Conservation (phyloP, 768 basidiomycete genomes). For the Russula ochroleuca region DNA sequence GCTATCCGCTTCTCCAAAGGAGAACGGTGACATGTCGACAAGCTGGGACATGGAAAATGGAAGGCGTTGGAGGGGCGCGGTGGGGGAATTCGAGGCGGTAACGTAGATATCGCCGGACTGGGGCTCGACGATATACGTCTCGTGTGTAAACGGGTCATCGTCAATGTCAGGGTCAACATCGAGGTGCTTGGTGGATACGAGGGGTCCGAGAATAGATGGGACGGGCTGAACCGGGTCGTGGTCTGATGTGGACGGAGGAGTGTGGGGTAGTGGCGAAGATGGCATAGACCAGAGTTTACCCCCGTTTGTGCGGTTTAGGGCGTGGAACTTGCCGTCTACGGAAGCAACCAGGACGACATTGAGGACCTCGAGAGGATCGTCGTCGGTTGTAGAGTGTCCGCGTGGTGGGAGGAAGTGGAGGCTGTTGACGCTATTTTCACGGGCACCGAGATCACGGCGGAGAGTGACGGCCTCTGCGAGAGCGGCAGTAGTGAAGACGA, state of each 20-base stretch:
- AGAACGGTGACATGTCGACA: slow-evolving; percentile 82
- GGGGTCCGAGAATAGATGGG: slow-evolving; percentile 60
- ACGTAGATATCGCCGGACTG: slow-evolving; percentile 93
- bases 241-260: slow-evolving; percentile 25
- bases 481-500: slow-evolving; percentile 28
- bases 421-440: not conserved
- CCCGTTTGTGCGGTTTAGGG: slow-evolving; percentile 83
- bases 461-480: slow-evolving; percentile 32
- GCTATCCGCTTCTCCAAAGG: slow-evolving; percentile 63
- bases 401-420: slow-evolving; percentile 26
- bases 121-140: slow-evolving; percentile 91
- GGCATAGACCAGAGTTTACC: slow-evolving; percentile 86
- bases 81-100: slow-evolving; percentile 51
- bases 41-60: slow-evolving; percentile 90
- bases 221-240: slow-evolving; percentile 24
- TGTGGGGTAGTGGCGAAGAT: slow-evolving; percentile 42
- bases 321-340: slow-evolving; percentile 93
- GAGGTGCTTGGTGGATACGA: slow-evolving; percentile 67
- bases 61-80: slow-evolving; percentile 74
- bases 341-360: slow-evolving; percentile 88
- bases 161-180: slow-evolving; percentile 57
- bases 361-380: slow-evolving; percentile 56
- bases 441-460: slow-evolving; percentile 20
- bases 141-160: slow-evolving; percentile 47
- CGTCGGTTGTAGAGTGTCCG: slow-evolving; percentile 19